phyloP scores from a whole-genome alignment of 164 flowering plant species.

The Magnolia changhungtana region DNA sequence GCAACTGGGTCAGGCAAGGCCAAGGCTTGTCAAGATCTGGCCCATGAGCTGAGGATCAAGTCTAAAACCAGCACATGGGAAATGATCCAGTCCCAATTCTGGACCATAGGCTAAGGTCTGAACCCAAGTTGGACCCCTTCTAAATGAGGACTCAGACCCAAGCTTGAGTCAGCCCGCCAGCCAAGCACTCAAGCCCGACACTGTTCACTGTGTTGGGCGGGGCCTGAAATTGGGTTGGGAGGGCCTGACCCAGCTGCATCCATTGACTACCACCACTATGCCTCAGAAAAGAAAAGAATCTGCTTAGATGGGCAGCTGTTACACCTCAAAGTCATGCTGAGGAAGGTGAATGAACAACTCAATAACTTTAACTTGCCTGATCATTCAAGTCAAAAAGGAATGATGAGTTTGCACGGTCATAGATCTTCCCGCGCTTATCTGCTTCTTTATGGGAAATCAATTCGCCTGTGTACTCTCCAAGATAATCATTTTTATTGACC shows the following conservation, averaged over 20 bases:
- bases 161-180: no score
- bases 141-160: no score
- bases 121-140: no score
- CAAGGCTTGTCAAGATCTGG: no score
- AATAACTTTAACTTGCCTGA: conserved; percentile 47
- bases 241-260: not conserved
- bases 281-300: not conserved
- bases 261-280: not conserved
- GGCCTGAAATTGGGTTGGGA: no score
- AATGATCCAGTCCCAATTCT: no score
- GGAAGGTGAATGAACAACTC: not conserved
- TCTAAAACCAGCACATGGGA: no score
- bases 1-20: no score
- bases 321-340: not conserved
- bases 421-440: conserved; percentile 95
- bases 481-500: conserved; percentile 88
- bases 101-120: no score
- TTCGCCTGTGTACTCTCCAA: conserved; percentile 99
- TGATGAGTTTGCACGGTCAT: conserved; percentile 92
- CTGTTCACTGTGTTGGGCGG: no score
- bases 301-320: not conserved
- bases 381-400: conserved; percentile 95
- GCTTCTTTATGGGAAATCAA: conserved; percentile 90
- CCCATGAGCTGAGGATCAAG: no score
- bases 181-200: no score